Evolutionary conservation across 2,329 filamentous ascomycete genomes (phyloP), one percentile per base, ranked within the genome.

Genomic region (Monilinia fructicola): DNA sequence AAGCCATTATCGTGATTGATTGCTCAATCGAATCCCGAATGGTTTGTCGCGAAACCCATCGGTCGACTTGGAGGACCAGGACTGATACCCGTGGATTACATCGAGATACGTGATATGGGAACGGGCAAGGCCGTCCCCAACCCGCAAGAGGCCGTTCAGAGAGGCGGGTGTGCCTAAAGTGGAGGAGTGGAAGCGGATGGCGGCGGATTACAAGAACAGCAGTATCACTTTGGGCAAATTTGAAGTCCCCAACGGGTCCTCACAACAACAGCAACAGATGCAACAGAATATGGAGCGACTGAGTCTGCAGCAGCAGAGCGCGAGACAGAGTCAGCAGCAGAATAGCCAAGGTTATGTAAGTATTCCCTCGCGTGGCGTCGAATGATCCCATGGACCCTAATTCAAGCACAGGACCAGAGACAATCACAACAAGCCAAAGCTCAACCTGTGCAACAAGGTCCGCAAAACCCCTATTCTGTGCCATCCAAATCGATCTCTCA

Each of bases 141-240:
- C 77, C 87, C 94, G 0, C 83, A 91, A 35, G 93, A 93, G 40
- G 94, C 95, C 1, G 92, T 99, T 66, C 87, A 87, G 73, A 88
- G 89, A n/a, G 73, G 95, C 95, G 1, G 93, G 94, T 26, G 93
- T 99, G 10, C 95, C 95, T 16, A 90, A 89, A 74, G 95, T 99
- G 4, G 95, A 99, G 76, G 95, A 99, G 75, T 99, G 95, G 95
- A 99, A 99, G 82, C 96, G 96, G 80, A 97, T 97, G 92, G 93
- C 95, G 0, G 94, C 94, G 66, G 94, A 97, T 71, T 99, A 99
- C 80, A 99, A 99, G 82, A 97, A 98, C 77, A 97, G 93, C 78
- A 98, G 95, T 79, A 98, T 99, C 76, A 94, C 93, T 0, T 82
- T 99, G 53, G 95, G 95, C 72, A 96, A 94, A 79, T 94, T 96